Base-by-base conservation (phyloP, 352 stramenopile genomes). In the Paralagenidium karlingii region DNA sequence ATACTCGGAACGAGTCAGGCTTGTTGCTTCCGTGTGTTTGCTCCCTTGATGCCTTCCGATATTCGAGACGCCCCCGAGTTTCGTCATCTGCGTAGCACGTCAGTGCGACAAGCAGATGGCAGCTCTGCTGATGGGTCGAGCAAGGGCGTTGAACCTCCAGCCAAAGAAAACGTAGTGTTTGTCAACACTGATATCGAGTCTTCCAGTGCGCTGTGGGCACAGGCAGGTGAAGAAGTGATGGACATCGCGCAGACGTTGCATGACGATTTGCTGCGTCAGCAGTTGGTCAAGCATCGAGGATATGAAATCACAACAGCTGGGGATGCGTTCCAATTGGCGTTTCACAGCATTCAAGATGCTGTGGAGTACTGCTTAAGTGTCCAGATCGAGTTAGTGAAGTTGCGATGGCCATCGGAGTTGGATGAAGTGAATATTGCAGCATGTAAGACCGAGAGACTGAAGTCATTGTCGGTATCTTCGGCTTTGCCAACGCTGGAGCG, bases 131-230 rank as follows among this genome's bases (percentile, higher is more conserved):
- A 16, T 22, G 22, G 8, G 22, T 36, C 7, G 30, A 16, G 30
- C 19, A 7, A 16, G 22, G 19, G 7, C 7, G 19, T n/a, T n/a
- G n/a, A 36, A 22, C 30, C 16, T 43, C 38, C 29, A 31, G 2
- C 45, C 63, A 8, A 61, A 63, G 11, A 47, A 47, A 15, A 45
- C 45, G 9, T n/a, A n/a, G 61, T 82, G 22, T 80, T 82, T 30
- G 63, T 82, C 19, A 75, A 69, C 63, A 82, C 68, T 12, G 68
- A 82, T 47, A 77, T 77, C 37, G 65, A 82, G 42, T 58, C 62
- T 11, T 82, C 68, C 15, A 80, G 51, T 9, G 44, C 53, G 36
- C 47, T 80, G 3, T 80, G 68, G 68, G 29, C 43, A 0, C 29
- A 68, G 15, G 38, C 60, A 12, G 49, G 71, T 15, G 59, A 52